Conservation (phyloP, 371 early-diverging fungal genomes). For the Mortierella sp. region DNA sequence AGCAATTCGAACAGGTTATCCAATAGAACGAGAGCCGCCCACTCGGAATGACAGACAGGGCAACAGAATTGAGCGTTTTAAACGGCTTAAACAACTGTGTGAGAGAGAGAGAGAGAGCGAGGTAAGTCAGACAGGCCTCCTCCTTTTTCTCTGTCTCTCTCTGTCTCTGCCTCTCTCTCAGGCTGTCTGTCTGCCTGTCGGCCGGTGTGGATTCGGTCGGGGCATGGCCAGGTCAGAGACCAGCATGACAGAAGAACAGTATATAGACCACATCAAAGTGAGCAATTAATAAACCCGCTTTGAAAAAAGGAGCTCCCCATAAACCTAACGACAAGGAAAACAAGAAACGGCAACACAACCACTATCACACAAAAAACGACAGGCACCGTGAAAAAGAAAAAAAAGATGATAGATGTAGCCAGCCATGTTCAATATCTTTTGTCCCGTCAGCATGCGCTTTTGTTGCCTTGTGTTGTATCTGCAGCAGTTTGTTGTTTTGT, state of each 20-base stretch:
- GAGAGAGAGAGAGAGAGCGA: neutral
- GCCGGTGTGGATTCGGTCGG: neutral
- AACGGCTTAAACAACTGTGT: neutral
- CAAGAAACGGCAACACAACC: too few species aligned
- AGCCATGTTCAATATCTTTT: neutral
- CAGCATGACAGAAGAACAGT: neutral
- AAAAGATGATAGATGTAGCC: neutral
- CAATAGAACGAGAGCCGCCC: conserved; percentile 36
- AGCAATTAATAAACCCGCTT: conserved; percentile 10
- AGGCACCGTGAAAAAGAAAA: neutral
- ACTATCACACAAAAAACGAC: neutral
- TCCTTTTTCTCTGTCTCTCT: neutral
- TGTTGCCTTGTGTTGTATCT: neutral
- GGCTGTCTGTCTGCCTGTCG: too few species aligned
- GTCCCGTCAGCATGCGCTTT: neutral
- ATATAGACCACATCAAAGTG: conserved; percentile 6
- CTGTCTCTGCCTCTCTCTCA: neutral
- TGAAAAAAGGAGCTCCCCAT: conserved; percentile 4
- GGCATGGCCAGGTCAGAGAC: neutral
- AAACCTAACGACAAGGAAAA: neutral
- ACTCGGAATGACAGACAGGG: neutral
- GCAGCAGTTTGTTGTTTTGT: neutral
- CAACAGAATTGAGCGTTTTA: neutral
- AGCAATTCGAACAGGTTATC: conserved; percentile 34
- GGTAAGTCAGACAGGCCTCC: neutral